Evolutionary conservation across 2,329 filamentous ascomycete species (phyloP).

Genomic region (Fusarium cyanostomum): DNA sequence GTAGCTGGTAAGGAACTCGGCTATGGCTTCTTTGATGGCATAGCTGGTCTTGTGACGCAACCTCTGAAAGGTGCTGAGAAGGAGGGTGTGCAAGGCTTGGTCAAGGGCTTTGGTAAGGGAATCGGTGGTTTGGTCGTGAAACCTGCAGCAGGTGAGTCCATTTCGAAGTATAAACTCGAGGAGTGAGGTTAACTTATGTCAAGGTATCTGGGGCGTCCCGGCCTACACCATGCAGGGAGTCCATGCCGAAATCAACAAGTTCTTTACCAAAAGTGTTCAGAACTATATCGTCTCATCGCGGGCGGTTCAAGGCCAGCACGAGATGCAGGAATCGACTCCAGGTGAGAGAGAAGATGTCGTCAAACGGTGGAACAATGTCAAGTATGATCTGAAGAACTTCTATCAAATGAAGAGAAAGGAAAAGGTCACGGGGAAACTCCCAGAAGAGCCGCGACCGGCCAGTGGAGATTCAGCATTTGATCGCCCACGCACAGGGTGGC

Average conservation of each 20-base stretch:
- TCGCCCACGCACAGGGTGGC: constrained; percentile 57
- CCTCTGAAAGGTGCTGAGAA: constrained; percentile 69
- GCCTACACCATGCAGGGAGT: constrained; percentile 87
- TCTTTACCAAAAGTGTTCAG: constrained; percentile 74
- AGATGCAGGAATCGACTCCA: constrained; percentile 62
- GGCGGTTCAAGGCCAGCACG: constrained; percentile 77
- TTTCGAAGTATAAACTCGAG: neutral
- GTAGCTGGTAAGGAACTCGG: constrained; percentile 83
- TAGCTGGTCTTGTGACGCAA: constrained; percentile 82
- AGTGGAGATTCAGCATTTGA: constrained; percentile 33
- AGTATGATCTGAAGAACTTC: constrained; percentile 68
- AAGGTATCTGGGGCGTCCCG: constrained; percentile 74
- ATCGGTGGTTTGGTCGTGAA: constrained; percentile 84
- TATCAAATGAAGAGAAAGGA: constrained; percentile 63
- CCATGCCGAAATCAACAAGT: constrained; percentile 78
- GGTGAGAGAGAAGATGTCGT: constrained; percentile 73
- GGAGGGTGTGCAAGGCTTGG: constrained; percentile 65
- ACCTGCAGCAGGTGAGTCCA: constrained; percentile 74
- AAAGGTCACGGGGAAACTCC: constrained; percentile 49
- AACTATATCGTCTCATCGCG: constrained; percentile 84
- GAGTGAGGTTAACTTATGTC: neutral
- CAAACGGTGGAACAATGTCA: constrained; percentile 68
- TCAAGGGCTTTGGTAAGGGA: constrained; percentile 85
- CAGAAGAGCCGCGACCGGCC: constrained; percentile 30
- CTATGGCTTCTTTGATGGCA: constrained; percentile 81